Percentiles rank a stretch among this genome's conserved stretches.
These are phyloP conservation scores for Nakaseomyces bracarensis DNA, from an alignment of 1,139 yeast species.

Conservation along the genomic window DNA sequence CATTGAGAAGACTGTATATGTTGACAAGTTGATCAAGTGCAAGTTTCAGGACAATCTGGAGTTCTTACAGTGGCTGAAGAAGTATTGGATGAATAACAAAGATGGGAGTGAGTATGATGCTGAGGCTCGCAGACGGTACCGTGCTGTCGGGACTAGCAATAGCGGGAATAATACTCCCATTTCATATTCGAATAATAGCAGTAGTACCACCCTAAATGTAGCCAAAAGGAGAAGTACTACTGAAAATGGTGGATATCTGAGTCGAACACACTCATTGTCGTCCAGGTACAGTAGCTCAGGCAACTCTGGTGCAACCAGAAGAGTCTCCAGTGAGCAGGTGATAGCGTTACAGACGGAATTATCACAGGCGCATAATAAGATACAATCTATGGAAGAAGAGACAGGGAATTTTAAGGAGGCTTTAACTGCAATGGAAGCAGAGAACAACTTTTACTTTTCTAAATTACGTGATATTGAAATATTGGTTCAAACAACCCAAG, in stretches of 20 bases:
- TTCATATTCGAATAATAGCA: constrained; percentile 6
- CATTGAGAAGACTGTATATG: constrained; percentile 70
- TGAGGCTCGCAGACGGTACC: constrained; percentile 41
- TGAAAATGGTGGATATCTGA: neutral
- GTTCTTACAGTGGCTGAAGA: constrained; percentile 85
- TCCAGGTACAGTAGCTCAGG: constrained; percentile 2
- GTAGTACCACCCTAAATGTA: constrained; percentile 4
- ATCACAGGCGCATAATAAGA: constrained; percentile 33
- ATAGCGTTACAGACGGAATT: constrained; percentile 32
- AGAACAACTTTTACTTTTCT: constrained; percentile 83
- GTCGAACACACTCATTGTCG: constrained; percentile 4
- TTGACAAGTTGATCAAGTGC: constrained; percentile 76
- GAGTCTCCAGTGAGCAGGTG: constrained; percentile 25
- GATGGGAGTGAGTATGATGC: constrained; percentile 70
- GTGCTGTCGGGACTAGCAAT: constrained; percentile 22
- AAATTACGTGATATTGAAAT: constrained; percentile 85
- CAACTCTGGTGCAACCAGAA: constrained; percentile 11
- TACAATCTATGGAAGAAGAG: constrained; percentile 42
- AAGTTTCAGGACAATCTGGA: constrained; percentile 89
- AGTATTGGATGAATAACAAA: constrained; percentile 69
- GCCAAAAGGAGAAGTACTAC: constrained; percentile 5
- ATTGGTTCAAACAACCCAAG: constrained; percentile 58
- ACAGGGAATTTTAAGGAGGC: constrained; percentile 45
- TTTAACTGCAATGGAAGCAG: constrained; percentile 55
- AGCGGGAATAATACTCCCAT: constrained; percentile 14